A percentile compares a stretch with the other conserved stretches of the same genome.
Evolutionary conservation across 2,329 filamentous ascomycete genomes (phyloP).

Genomic region (Neonectria coccinea): DNA sequence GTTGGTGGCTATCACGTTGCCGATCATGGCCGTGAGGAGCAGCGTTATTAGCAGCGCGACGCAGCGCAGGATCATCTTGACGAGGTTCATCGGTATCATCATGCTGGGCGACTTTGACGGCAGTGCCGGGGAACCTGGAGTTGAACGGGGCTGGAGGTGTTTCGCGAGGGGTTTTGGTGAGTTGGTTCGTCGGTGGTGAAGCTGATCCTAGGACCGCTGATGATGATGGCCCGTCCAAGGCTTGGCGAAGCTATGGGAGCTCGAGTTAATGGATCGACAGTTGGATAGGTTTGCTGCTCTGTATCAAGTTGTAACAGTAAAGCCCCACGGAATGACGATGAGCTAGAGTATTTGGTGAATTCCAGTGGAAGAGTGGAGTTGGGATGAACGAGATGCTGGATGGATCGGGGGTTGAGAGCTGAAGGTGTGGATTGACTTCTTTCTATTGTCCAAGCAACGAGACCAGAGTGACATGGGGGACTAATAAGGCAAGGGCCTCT

Average conservation of each 20-base stretch:
- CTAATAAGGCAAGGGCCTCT: constrained; percentile 14
- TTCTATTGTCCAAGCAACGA: constrained; percentile 46
- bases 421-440: constrained; percentile 19
- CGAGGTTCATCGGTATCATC: constrained; percentile 50
- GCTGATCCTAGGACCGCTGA: neutral
- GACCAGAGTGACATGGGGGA: constrained; percentile 33
- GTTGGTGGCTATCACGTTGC: constrained; percentile 68
- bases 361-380: constrained; percentile 26
- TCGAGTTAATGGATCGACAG: constrained; percentile 21
- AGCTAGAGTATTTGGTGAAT: constrained; percentile 35
- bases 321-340: constrained; percentile 31
- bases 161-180: neutral
- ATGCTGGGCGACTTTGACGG: constrained; percentile 39
- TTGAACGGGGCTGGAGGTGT: constrained; percentile 10
- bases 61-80: constrained; percentile 61
- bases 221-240: constrained; percentile 5
- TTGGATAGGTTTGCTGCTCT: constrained; percentile 28
- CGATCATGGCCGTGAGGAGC: constrained; percentile 66
- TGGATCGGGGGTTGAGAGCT: constrained; percentile 36
- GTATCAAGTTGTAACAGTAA: constrained; percentile 18
- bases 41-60: constrained; percentile 65
- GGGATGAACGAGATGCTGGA: constrained; percentile 30
- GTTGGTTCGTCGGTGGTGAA: constrained; percentile 8
- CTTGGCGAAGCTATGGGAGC: neutral
- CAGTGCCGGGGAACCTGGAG: constrained; percentile 18